These are phyloP conservation scores for Cryptococcus hybrid DNA, from an alignment of 1,284 basidiomycete species.

Conservation along the genomic window DNA sequence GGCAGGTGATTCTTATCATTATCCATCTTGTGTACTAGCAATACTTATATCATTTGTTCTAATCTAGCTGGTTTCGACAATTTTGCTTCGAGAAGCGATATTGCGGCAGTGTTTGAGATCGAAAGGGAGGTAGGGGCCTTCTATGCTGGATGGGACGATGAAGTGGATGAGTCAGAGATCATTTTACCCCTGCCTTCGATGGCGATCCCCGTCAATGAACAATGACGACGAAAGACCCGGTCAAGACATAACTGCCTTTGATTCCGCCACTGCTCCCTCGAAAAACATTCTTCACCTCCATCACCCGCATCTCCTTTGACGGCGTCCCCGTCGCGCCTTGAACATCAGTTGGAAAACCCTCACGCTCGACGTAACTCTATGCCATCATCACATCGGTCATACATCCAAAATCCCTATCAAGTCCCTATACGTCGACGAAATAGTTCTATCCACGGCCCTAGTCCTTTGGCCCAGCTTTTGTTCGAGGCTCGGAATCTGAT, in stretches of 20 bases:
- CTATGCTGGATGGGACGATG: constrained; percentile 51
- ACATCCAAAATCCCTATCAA: constrained; percentile 3
- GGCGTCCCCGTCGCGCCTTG: constrained; percentile 19
- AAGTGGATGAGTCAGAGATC: constrained; percentile 45
- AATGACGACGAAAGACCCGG: background rate
- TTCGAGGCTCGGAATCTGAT: constrained; percentile 17
- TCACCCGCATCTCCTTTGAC: constrained; percentile 17
- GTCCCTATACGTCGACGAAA: constrained; percentile 24
- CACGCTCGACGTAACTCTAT: constrained; percentile 23
- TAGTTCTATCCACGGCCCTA: constrained; percentile 42
- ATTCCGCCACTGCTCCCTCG: background rate
- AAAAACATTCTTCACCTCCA: background rate
- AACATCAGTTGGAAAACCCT: constrained; percentile 10
- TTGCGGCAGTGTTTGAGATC: constrained; percentile 77
- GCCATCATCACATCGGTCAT: constrained; percentile 14
- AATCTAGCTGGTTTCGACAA: constrained; percentile 68
- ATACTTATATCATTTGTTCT: constrained; percentile 5
- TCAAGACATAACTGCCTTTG: background rate
- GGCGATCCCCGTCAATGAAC: background rate
- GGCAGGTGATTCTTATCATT: constrained; percentile 59
- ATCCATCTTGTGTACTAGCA: background rate
- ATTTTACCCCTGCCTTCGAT: constrained; percentile 18
- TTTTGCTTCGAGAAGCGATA: constrained; percentile 69
- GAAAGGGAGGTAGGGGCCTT: constrained; percentile 61
- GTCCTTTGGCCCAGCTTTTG: constrained; percentile 46